Conservation (phyloP, 345 rosid species). For the Aurinia saxatilis region DNA sequence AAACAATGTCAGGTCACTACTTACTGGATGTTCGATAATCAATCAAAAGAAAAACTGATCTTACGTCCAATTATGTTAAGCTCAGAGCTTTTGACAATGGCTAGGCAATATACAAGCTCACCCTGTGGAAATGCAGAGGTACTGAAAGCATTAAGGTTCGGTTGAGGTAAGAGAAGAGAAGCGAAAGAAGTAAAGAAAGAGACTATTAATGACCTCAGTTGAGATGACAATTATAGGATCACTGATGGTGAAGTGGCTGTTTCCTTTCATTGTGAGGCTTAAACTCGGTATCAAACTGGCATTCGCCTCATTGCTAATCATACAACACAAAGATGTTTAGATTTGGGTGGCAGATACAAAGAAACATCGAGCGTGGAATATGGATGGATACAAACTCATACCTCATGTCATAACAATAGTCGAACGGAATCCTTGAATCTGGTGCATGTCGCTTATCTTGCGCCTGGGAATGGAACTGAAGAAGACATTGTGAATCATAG, state of each 20-base stretch:
- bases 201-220: constrained; percentile 36
- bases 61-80: constrained; percentile 78
- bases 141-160: neutral
- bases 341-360: neutral
- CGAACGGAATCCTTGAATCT: constrained; percentile 70
- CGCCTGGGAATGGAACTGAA: constrained; percentile 74
- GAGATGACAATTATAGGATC: constrained; percentile 74
- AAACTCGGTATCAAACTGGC: constrained; percentile 57
- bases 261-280: constrained; percentile 70
- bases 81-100: constrained; percentile 60
- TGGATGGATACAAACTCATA: constrained; percentile 20
- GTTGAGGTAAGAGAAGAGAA: too few relatives aligned
- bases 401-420: constrained; percentile 83
- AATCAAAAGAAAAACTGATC: constrained; percentile 4
- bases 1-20: neutral
- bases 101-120: constrained; percentile 59
- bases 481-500: constrained; percentile 5
- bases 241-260: constrained; percentile 46
- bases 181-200: constrained; percentile 1
- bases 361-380: neutral
- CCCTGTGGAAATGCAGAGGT: constrained; percentile 34
- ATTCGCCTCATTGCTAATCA: constrained; percentile 51
- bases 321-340: constrained; percentile 9
- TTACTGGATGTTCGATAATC: neutral
- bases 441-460: constrained; percentile 48